phyloP scores from a whole-genome alignment of 345 rosid species.

The Excoecaria cochinchinensis region DNA sequence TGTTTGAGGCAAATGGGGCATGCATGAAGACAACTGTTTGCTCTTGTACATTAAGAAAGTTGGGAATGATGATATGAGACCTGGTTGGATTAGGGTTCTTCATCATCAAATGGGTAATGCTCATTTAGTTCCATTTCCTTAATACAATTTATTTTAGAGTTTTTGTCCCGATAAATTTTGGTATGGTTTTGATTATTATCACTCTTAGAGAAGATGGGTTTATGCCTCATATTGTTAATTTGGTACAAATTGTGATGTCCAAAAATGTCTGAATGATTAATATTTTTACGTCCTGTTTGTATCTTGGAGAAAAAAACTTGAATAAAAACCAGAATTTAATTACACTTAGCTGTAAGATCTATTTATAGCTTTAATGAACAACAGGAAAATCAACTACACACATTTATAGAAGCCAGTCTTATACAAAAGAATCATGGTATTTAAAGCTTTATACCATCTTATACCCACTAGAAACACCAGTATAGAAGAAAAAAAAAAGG shows the following conservation, averaged over 20 bases:
- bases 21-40: background rate
- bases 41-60: too few relatives aligned
- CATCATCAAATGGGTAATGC: background rate
- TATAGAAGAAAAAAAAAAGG: background rate
- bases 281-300: too few relatives aligned
- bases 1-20: conserved; percentile 15
- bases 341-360: background rate
- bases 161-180: conserved; percentile 20
- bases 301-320: too few relatives aligned
- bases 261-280: too few relatives aligned
- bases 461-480: background rate
- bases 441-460: conserved; percentile 8
- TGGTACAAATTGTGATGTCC: background rate
- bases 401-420: conserved; percentile 14
- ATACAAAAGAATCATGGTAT: conserved; percentile 22
- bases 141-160: conserved; percentile 13
- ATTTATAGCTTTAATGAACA: background rate
- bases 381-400: conserved; percentile 22
- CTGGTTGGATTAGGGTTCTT: too few relatives aligned
- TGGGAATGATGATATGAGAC: too few relatives aligned
- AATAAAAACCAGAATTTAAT: too few relatives aligned
- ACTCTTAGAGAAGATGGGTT: background rate
- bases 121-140: conserved; percentile 10
- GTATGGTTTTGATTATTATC: conserved; percentile 22
- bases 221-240: conserved; percentile 16